Base-by-base conservation (phyloP, 2,329 filamentous ascomycete species). In the Zymoseptoria brevis region DNA sequence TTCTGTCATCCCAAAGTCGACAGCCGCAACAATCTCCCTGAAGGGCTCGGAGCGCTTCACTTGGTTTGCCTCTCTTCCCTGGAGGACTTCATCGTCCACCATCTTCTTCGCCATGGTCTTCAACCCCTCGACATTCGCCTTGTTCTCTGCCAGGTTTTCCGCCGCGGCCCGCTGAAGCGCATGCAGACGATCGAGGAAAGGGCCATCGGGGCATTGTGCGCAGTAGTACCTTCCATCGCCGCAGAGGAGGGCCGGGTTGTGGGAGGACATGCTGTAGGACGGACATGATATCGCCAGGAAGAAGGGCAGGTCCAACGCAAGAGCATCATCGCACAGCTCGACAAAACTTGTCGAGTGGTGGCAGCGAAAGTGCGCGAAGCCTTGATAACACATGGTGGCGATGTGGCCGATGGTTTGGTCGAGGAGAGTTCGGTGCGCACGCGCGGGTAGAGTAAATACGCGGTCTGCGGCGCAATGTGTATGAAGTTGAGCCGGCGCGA, bases 371-470 rank as follows among this genome's bases (percentile, higher is more conserved):
- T 63, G 48, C 26, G 54, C 58, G 57, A 60, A 66, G 16, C 59
- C 61, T 24, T 66, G 64, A 49, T 62, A 68, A 58, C 69, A 71
- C 69, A 71, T 71, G 49, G 29, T 61, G 58, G 48, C 24, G 30
- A 26, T 19, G 21, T 16, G 45, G 29, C 13, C 4, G n/a, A 22
- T 55, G 54, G 11, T 24, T 4, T 24, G 21, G 19, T 16, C n/a
- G n/a, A n/a, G 51, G 29, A 26, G 52, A 19, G n/a, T 49, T 45
- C 35, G 52, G 51, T 52, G 48, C 26, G 35, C 13, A n/a, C 35
- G 13, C 16, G 35, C 16, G 35, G 13, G 16, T 41, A 16, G 35
- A 45, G 5, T 2, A 2, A 7, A 1, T 6, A 7, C 13, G 35
- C 35, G 4, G 5, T 7, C 1, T 13, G 16, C 16, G 35, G 35